These are phyloP conservation scores for Axilococcus clingmanii DNA, from an alignment of 139 green algal genomes.

Conservation along the genomic window DNA sequence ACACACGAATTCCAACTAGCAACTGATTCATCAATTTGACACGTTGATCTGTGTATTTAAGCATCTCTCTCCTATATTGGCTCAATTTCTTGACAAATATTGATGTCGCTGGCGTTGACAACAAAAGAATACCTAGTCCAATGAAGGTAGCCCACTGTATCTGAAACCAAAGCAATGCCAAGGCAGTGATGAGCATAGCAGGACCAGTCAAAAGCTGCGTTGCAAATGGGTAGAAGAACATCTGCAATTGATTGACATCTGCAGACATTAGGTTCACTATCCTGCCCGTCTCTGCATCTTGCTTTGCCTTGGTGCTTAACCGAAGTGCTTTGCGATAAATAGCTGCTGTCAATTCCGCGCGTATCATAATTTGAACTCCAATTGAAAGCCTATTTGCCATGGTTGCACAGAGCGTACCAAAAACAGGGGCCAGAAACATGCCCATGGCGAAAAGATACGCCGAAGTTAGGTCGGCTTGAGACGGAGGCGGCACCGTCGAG, in stretches of 20 bases:
- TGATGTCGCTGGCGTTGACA: slow-evolving; percentile 55
- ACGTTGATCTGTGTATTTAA: slow-evolving; percentile 76
- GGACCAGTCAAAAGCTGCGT: slow-evolving; percentile 41
- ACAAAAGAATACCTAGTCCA: slow-evolving; percentile 68
- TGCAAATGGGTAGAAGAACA: slow-evolving; percentile 42
- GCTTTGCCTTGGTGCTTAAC: slow-evolving; percentile 34
- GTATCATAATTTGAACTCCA: slow-evolving; percentile 34
- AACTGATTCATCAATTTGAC: slow-evolving; percentile 86
- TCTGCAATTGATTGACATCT: slow-evolving; percentile 38
- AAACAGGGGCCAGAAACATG: slow-evolving; percentile 37
- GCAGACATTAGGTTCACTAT: slow-evolving; percentile 44
- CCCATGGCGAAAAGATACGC: slow-evolving; percentile 27
- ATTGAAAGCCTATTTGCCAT: slow-evolving; percentile 29
- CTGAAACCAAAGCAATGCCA: slow-evolving; percentile 77
- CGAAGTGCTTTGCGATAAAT: slow-evolving; percentile 81
- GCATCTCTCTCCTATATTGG: slow-evolving; percentile 42
- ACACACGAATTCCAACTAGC: slow-evolving; percentile 46
- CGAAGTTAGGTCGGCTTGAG: slow-evolving; percentile 7
- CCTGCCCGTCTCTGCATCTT: slow-evolving; percentile 33
- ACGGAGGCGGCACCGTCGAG: background rate
- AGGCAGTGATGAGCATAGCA: slow-evolving; percentile 57
- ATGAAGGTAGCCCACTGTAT: slow-evolving; percentile 81
- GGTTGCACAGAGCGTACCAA: slow-evolving; percentile 23
- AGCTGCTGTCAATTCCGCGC: slow-evolving; percentile 60
- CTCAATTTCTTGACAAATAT: slow-evolving; percentile 63